Evolutionary conservation across 2,329 filamentous ascomycete species (phyloP).

Genomic region (Colletotrichum tanaceti): DNA sequence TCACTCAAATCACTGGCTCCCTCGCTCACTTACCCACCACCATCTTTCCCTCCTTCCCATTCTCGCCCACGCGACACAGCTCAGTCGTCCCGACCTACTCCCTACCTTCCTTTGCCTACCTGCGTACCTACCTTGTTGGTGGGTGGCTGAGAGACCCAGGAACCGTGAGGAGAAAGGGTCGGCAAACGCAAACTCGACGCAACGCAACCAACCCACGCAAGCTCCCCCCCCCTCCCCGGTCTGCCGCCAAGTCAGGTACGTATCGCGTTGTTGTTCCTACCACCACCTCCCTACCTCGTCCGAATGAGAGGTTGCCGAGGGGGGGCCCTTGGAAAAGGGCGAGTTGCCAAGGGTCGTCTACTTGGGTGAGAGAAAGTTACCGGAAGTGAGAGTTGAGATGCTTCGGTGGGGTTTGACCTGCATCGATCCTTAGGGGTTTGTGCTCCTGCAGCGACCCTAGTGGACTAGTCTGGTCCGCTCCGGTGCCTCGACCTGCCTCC

Average conservation of each 20-base stretch:
- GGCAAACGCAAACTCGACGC: constrained; percentile 29
- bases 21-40: neutral
- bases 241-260: constrained; percentile 37
- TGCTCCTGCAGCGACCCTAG: constrained; percentile 39
- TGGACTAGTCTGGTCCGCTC: constrained; percentile 32
- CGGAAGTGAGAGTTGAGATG: neutral
- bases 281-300: constrained; percentile 1
- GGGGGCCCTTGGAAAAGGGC: too few species aligned
- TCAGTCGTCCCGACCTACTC: neutral
- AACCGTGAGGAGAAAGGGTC: constrained; percentile 26
- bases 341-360: neutral
- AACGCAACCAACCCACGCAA: constrained; percentile 35
- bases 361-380: neutral
- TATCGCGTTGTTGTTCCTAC: constrained; percentile 20
- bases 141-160: constrained; percentile 22
- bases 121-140: constrained; percentile 15
- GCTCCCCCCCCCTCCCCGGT: constrained; percentile 25
- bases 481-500: constrained; percentile 21
- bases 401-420: constrained; percentile 20
- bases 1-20: neutral
- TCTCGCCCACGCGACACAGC: constrained; percentile 18
- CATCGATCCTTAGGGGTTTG: constrained; percentile 33
- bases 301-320: constrained; percentile 27
- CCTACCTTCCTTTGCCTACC: too few species aligned
- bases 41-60: constrained; percentile 10